Conservation (phyloP, 2,329 filamentous ascomycete genomes). For the Fusarium sp. region DNA sequence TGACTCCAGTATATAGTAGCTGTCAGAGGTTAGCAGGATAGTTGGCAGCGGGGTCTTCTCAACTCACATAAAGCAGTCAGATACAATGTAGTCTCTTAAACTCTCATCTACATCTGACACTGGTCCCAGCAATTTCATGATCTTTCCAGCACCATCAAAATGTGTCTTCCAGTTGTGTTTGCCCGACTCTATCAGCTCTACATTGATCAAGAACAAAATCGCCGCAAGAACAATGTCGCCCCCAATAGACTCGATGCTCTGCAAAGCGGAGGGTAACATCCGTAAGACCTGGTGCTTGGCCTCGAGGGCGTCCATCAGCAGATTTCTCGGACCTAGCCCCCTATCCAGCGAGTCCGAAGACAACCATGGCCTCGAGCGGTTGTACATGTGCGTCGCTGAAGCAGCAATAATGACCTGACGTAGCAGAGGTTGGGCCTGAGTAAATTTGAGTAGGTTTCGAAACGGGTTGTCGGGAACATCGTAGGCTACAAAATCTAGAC, state of each 20-base stretch:
- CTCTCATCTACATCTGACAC: conserved; percentile 49
- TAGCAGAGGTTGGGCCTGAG: conserved; percentile 55
- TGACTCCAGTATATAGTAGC: conserved; percentile 60
- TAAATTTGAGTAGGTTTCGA: conserved; percentile 57
- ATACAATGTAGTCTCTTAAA: conserved; percentile 58
- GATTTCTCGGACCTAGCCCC: conserved; percentile 42
- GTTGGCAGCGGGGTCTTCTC: too few relatives aligned
- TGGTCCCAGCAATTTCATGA: conserved; percentile 56
- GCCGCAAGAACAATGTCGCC: conserved; percentile 58
- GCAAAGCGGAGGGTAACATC: conserved; percentile 55
- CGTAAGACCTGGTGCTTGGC: conserved; percentile 59
- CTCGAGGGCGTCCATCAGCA: conserved; percentile 57
- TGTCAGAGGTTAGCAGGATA: conserved; percentile 34
- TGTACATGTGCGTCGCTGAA: conserved; percentile 61
- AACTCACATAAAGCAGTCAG: conserved; percentile 60
- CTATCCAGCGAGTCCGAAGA: conserved; percentile 43
- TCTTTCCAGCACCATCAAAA: conserved; percentile 57
- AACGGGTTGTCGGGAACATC: conserved; percentile 61
- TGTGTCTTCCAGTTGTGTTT: conserved; percentile 61
- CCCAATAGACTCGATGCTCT: conserved; percentile 51
- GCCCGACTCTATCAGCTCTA: conserved; percentile 62
- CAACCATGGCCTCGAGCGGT: conserved; percentile 51
- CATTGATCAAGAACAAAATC: conserved; percentile 61
- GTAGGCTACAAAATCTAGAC: conserved; percentile 62
- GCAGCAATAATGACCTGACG: conserved; percentile 61